Evolutionary conservation across 2,329 filamentous ascomycete genomes (phyloP).

Genomic region (Cladophialophora carrionii): DNA sequence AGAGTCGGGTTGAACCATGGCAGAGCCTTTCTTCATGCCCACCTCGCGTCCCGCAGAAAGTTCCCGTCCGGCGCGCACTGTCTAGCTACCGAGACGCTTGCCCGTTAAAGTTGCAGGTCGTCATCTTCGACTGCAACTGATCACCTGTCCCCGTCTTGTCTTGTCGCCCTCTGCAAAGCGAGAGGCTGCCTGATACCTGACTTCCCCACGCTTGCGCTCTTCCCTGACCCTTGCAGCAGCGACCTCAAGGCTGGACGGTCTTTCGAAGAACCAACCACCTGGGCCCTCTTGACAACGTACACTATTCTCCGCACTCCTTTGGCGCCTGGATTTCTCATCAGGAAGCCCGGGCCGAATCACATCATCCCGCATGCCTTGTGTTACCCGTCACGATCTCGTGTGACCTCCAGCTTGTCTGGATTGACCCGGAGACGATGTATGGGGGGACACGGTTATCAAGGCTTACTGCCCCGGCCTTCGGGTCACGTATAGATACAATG

Average conservation of each 20-base stretch:
- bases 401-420: slow-evolving; percentile 9
- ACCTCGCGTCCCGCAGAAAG: background rate
- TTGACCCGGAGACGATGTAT: slow-evolving; percentile 7
- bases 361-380: slow-evolving; percentile 21
- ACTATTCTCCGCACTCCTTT: slow-evolving; percentile 8
- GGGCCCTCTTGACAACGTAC: slow-evolving; percentile 10
- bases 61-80: slow-evolving; percentile 25
- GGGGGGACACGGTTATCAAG: background rate
- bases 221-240: slow-evolving; percentile 18
- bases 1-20: background rate
- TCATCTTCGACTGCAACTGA: slow-evolving; percentile 4
- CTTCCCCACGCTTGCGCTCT: slow-evolving; percentile 26
- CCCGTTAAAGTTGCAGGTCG: slow-evolving; percentile 1
- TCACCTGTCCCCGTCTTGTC: slow-evolving; percentile 7
- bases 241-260: slow-evolving; percentile 5
- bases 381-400: slow-evolving; percentile 11
- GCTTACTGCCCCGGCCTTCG: slow-evolving; percentile 1
- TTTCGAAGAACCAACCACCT: slow-evolving; percentile 6
- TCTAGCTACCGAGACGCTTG: slow-evolving; percentile 1
- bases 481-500: slow-evolving; percentile 3
- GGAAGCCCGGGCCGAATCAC: slow-evolving; percentile 17
- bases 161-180: slow-evolving; percentile 4
- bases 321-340: slow-evolving; percentile 6
- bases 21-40: background rate
- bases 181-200: slow-evolving; percentile 12